Evolutionary conservation across 371 early-diverging fungal species (phyloP), one percentile per base, ranked within the genome.

Genomic region (Apophysomyces elegans): DNA sequence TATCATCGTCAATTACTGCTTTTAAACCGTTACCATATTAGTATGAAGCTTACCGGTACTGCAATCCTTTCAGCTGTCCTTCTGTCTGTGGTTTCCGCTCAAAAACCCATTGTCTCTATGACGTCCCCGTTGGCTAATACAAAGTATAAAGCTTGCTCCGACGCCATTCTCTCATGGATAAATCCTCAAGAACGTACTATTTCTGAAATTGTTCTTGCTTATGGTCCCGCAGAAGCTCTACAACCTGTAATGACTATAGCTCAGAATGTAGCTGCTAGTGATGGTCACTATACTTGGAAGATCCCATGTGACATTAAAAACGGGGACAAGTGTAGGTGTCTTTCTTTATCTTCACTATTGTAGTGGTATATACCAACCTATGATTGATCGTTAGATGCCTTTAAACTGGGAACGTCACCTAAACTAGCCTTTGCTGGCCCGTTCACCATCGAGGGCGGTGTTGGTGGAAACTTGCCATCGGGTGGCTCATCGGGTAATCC

Each of bases 371-470:
- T 26, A 26, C 32, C 2, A 26, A 26, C 32, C 32, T 26, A 26
- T 26, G 32, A 41, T 43, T 18, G 16, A 45, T 66, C 13, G 12
- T 37, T 68, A 83, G 83, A 83, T 64, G 83, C 83, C 36, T 79
- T 83, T 43, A 77, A 80, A 37, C 62, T 80, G 37, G 83, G 83
- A 64, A 63, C 61, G 11, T 80, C 83, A n/a, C 83, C 83, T 44
- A 68, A 83, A 35, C 68, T 83, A 43, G 83, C 83, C 14, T 83
- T 78, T 62, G 74, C 83, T 59, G 83, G 83, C 61, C 76, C 75
- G 41, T 83, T 83, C 62, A 70, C 74, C 16, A 72, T 83, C 63
- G 77, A 78, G 63, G 77, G 80, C 37, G 73, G 75, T 45, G 62
- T 65, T 38, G 73, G 76, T 59, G 71, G 72, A 39, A 56, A 44